Percentiles rank a stretch among this genome's conserved stretches.
These are phyloP conservation scores for Curvularia eragrostidis DNA, from an alignment of 2,329 filamentous ascomycete species.

Conservation along the genomic window DNA sequence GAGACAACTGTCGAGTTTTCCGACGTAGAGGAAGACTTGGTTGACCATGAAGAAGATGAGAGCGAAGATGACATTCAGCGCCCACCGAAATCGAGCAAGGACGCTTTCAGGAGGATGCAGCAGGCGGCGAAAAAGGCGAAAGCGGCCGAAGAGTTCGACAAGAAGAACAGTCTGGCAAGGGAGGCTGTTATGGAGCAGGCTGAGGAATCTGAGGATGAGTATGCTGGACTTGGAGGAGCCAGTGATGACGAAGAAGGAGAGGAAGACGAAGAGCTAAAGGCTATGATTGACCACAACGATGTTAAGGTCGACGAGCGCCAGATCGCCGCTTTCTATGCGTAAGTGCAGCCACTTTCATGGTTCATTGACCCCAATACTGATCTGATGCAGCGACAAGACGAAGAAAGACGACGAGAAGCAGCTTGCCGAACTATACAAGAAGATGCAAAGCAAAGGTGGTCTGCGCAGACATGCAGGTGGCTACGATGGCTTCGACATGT, in stretches of 20 bases:
- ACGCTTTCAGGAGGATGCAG: constrained; percentile 75
- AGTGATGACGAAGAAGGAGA: constrained; percentile 85
- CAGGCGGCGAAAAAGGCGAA: constrained; percentile 66
- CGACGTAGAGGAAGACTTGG: constrained; percentile 55
- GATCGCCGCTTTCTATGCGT: constrained; percentile 88
- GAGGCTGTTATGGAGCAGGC: constrained; percentile 89
- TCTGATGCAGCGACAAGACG: constrained; percentile 70
- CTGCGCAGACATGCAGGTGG: constrained; percentile 78
- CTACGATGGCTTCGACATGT: constrained; percentile 71
- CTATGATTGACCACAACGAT: constrained; percentile 86
- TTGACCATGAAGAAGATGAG: constrained; percentile 27
- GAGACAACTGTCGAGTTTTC: constrained; percentile 51
- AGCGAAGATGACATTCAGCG: constrained; percentile 41
- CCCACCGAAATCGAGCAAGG: constrained; percentile 47
- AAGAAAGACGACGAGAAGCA: constrained; percentile 78
- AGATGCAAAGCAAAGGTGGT: constrained; percentile 79
- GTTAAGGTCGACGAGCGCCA: constrained; percentile 81
- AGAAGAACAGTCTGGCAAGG: constrained; percentile 85
- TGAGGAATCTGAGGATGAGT: constrained; percentile 97
- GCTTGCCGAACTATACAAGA: constrained; percentile 45
- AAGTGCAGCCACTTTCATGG: constrained; percentile 55
- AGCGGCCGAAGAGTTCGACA: constrained; percentile 67
- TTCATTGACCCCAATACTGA: constrained; percentile 22
- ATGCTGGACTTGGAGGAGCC: constrained; percentile 87
- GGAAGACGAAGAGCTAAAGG: constrained; percentile 75